Evolutionary conservation across 2,329 filamentous ascomycete species (phyloP).

Genomic region (Rhynchosporium graminicola): DNA sequence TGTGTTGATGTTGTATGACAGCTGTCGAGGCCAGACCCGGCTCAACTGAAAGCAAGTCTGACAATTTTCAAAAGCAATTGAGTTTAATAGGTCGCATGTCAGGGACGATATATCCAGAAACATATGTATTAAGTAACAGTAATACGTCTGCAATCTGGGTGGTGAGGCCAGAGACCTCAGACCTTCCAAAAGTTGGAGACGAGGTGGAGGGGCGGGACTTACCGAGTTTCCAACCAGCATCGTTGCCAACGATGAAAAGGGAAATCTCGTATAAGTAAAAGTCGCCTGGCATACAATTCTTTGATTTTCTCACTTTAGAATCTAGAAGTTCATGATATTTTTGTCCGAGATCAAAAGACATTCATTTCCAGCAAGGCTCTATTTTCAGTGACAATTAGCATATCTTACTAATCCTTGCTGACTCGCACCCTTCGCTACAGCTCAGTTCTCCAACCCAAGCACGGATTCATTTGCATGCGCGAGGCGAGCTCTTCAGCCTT

Average conservation of each 20-base stretch:
- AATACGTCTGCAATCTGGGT: no score
- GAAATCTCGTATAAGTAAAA: no score
- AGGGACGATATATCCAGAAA: neutral
- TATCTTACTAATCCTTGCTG: neutral
- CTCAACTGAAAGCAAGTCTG: constrained; percentile 15
- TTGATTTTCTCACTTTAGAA: no score
- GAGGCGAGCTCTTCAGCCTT: constrained; percentile 5
- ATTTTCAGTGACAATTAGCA: no score
- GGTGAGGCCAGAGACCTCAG: neutral
- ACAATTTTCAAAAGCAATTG: constrained; percentile 7
- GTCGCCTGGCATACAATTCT: no score
- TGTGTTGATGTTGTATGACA: constrained; percentile 4
- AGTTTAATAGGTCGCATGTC: neutral
- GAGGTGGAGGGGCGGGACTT: constrained; percentile 5
- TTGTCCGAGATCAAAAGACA: no score
- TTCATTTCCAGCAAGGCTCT: no score
- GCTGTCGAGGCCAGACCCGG: constrained; percentile 16
- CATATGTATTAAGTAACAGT: no score
- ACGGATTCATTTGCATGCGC: constrained; percentile 6
- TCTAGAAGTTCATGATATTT: no score
- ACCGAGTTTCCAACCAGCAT: neutral
- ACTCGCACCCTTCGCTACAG: neutral
- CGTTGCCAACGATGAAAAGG: no score
- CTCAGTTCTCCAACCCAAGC: constrained; percentile 5
- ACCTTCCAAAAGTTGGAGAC: neutral